phyloP scores from a whole-genome alignment of 495 filamentous ascomycete genomes.

The Daldinia childiae region DNA sequence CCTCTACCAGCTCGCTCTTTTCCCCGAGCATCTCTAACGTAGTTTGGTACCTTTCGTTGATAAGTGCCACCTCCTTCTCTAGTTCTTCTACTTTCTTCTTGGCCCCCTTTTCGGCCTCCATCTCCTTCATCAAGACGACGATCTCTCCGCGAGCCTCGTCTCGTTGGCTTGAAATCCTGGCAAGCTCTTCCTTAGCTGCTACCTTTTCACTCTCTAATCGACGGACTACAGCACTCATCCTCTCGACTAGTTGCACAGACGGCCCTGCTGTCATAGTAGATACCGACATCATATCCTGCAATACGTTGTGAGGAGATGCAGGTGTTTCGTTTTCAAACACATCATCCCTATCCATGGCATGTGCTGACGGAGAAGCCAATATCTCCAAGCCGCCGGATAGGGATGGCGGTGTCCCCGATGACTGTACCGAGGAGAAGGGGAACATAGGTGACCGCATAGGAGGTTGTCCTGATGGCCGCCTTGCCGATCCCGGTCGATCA shows the following conservation, averaged over 20 bases:
- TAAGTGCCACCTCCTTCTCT: constrained; percentile 70
- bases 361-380: constrained; percentile 54
- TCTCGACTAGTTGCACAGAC: constrained; percentile 93
- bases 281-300: constrained; percentile 89
- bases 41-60: constrained; percentile 81
- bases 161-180: constrained; percentile 78
- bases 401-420: constrained; percentile 38
- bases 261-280: constrained; percentile 90
- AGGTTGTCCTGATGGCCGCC: constrained; percentile 54
- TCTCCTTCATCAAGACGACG: constrained; percentile 84
- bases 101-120: constrained; percentile 71
- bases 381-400: constrained; percentile 43
- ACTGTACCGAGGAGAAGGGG: constrained; percentile 26
- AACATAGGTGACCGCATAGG: constrained; percentile 47
- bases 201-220: constrained; percentile 91
- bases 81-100: constrained; percentile 69
- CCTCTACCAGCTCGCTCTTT: constrained; percentile 93
- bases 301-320: constrained; percentile 73
- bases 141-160: constrained; percentile 94
- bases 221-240: constrained; percentile 93
- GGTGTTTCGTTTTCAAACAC: constrained; percentile 68
- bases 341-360: constrained; percentile 75
- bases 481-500: constrained; percentile 42
- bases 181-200: constrained; percentile 82
- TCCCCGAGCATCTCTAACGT: constrained; percentile 95